phyloP scores from a whole-genome alignment of 495 filamentous ascomycete genomes.

The Chaetomium cochliodes region DNA sequence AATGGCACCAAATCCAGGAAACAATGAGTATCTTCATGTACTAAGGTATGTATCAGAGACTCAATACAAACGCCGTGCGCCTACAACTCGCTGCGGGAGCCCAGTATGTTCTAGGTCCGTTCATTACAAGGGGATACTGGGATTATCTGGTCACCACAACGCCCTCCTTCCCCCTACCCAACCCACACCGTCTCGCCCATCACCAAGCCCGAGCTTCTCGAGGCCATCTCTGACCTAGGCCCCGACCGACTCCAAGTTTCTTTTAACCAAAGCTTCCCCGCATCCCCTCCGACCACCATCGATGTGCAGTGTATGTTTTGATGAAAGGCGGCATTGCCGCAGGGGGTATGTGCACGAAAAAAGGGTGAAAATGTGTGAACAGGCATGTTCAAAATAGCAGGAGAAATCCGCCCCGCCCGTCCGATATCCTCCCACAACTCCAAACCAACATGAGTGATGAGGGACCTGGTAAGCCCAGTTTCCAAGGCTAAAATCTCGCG shows the following conservation, averaged over 20 bases:
- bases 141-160: conserved; percentile 3
- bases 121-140: conserved; percentile 21
- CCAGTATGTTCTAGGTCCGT: conserved; percentile 7
- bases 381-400: conserved; percentile 5
- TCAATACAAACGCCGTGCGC: conserved; percentile 17
- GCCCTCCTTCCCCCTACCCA: conserved; percentile 1
- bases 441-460: conserved; percentile 11
- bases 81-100: neutral
- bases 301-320: conserved; percentile 1
- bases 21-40: neutral
- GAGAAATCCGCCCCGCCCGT: conserved; percentile 5
- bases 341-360: conserved; percentile 26
- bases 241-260: neutral
- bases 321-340: conserved; percentile 22
- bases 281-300: conserved; percentile 3
- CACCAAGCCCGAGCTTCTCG: neutral
- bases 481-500: neutral
- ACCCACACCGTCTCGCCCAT: neutral
- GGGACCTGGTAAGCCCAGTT: neutral
- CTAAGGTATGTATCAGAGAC: conserved; percentile 3
- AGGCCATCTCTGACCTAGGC: neutral
- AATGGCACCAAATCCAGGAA: neutral
- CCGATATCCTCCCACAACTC: conserved; percentile 17
- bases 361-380: conserved; percentile 3
- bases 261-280: conserved; percentile 10